A percentile compares a stretch with the other conserved stretches of the same genome.
Evolutionary conservation across 495 filamentous ascomycete species (phyloP).

Genomic region (Penicillium canescens): DNA sequence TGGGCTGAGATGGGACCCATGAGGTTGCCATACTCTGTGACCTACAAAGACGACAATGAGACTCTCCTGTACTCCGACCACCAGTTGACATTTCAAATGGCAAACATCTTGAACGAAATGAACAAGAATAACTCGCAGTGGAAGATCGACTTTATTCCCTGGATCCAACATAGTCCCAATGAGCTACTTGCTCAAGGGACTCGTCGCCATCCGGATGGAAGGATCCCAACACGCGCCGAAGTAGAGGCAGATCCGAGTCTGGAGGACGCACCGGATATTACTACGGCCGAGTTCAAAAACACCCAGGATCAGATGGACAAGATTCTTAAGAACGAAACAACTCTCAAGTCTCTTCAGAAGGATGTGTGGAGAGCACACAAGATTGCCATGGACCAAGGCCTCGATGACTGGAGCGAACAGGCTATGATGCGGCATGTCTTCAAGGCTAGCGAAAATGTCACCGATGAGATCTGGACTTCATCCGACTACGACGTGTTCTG

Average conservation of each 20-base stretch:
- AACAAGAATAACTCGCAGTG: constrained; percentile 50
- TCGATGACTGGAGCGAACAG: constrained; percentile 31
- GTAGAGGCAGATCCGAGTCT: constrained; percentile 27
- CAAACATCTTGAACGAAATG: constrained; percentile 52
- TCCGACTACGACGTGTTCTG: constrained; percentile 27
- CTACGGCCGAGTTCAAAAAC: constrained; percentile 8
- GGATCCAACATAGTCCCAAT: constrained; percentile 58
- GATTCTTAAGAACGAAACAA: constrained; percentile 17
- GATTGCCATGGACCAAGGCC: constrained; percentile 23
- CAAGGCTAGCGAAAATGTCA: constrained; percentile 24
- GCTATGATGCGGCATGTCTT: constrained; percentile 27
- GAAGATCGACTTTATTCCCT: constrained; percentile 63
- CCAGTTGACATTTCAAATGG: constrained; percentile 61
- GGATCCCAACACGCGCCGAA: constrained; percentile 36
- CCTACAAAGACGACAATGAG: constrained; percentile 42
- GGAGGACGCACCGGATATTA: constrained; percentile 6
- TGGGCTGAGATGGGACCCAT: constrained; percentile 73
- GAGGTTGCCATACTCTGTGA: constrained; percentile 52
- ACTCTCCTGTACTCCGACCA: constrained; percentile 53
- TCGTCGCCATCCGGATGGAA: constrained; percentile 50
- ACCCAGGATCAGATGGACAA: constrained; percentile 16
- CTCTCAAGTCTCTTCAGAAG: constrained; percentile 21
- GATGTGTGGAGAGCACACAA: constrained; percentile 25
- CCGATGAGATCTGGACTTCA: constrained; percentile 25
- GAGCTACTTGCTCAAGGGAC: constrained; percentile 49